Conservation (phyloP, 768 basidiomycete species). For the Auricularia heimuer region DNA sequence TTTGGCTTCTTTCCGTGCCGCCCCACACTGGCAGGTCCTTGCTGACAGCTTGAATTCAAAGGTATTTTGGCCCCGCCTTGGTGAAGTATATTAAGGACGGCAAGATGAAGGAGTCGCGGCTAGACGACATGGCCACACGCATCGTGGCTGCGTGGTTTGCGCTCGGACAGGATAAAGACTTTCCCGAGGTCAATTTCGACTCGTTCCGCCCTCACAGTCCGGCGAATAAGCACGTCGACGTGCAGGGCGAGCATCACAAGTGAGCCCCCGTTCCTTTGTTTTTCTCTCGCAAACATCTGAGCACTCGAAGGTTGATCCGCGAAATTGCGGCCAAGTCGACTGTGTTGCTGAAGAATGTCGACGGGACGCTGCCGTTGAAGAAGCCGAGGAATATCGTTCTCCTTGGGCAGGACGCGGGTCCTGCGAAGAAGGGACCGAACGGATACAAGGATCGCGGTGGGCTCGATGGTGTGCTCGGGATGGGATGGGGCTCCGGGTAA, state of each 20-base stretch:
- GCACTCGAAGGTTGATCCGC: constrained; percentile 23
- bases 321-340: constrained; percentile 46
- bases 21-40: too few species aligned
- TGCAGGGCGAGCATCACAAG: constrained; percentile 57
- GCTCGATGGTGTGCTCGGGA: constrained; percentile 62
- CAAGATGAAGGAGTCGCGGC: constrained; percentile 51
- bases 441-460: constrained; percentile 56
- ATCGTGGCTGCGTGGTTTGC: constrained; percentile 27
- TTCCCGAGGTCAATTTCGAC: constrained; percentile 29
- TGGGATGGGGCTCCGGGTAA: constrained; percentile 80
- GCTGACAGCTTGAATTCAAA: neutral
- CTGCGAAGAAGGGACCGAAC: constrained; percentile 61
- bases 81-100: constrained; percentile 49
- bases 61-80: constrained; percentile 1
- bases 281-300: neutral
- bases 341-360: constrained; percentile 42
- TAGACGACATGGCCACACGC: constrained; percentile 40
- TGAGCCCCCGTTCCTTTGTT: neutral
- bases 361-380: constrained; percentile 21
- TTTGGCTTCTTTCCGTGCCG: constrained; percentile 12
- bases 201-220: constrained; percentile 29
- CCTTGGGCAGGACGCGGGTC: constrained; percentile 49
- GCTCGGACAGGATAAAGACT: constrained; percentile 24
- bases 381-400: constrained; percentile 17
- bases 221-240: constrained; percentile 54